Evolutionary conservation across 2,329 filamentous ascomycete genomes (phyloP), one percentile per base, ranked within the genome.

Genomic region (Venturia pyrina): DNA sequence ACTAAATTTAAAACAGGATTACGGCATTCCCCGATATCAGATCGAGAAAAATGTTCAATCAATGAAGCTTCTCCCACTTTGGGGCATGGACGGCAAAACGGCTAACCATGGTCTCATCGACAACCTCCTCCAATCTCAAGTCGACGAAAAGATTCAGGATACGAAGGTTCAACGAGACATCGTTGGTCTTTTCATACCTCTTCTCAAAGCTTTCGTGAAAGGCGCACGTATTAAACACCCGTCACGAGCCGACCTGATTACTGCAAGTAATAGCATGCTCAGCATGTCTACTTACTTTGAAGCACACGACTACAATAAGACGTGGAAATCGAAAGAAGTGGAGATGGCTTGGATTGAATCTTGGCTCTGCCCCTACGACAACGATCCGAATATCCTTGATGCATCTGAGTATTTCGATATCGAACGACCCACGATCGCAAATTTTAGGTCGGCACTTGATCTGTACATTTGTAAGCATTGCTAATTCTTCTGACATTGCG

Each of bases 31-130:
- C 6, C 79, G 82, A 21, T 82, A 83, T 71, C 82, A 84, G 71
- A 81, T 82, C 0, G 82, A 84, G 72, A 78, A 78, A 69, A 84
- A 83, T 66, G 78, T 84, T 11, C 80, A 83, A 69, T 83, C 82
- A 0, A 71, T 84, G 66, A 83, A 83, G 68, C 74, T 83, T 21
- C 74, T 84, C 44, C 82, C 82, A 3, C 76, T 84, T 0, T 84
- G 82, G 82, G 82, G 82, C 3, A 71, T 84, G 62, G 82, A 84
- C 67, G 79, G 80, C 62, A 77, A 82, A 64, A 82, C 78, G 4
- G 80, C 82, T 1, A 80, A 78, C 21, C 82, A 84, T 68, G 82
- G 82, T 41, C 73, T 84, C n/a, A 80, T 84, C 68, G 77, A 81
- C 66, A 83, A 84, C 68, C 76, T 81, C 15, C 75, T 83, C 1